These are phyloP conservation scores for Penicillium sp. DNA, from an alignment of 2,329 filamentous ascomycete genomes.

Conservation along the genomic window DNA sequence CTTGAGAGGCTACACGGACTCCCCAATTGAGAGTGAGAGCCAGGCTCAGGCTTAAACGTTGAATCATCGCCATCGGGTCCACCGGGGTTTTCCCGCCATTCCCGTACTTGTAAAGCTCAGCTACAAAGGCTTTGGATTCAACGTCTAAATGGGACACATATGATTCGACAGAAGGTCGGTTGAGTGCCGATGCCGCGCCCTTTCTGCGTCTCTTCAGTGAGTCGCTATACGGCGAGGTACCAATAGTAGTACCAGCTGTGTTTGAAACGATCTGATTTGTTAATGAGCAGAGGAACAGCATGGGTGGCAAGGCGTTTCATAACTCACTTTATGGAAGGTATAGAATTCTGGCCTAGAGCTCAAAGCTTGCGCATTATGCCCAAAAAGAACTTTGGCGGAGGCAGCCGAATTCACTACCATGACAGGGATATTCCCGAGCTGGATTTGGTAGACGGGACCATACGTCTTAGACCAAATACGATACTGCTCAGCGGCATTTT, in stretches of 20 bases:
- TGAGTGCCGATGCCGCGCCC: slow-evolving; percentile 68
- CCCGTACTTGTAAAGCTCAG: slow-evolving; percentile 64
- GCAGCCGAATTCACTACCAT: slow-evolving; percentile 62
- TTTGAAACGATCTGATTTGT: slow-evolving; percentile 61
- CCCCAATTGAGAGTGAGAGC: slow-evolving; percentile 71
- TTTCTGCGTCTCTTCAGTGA: slow-evolving; percentile 68
- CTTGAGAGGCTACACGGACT: slow-evolving; percentile 61
- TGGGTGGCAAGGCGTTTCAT: background rate
- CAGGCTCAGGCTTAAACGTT: slow-evolving; percentile 66
- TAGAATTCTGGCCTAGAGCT: slow-evolving; percentile 63
- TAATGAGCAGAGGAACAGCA: slow-evolving; percentile 4
- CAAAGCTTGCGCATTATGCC: slow-evolving; percentile 58
- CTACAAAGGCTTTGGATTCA: slow-evolving; percentile 67
- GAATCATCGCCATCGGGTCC: slow-evolving; percentile 71
- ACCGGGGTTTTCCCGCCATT: slow-evolving; percentile 59
- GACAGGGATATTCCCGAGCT: slow-evolving; percentile 62
- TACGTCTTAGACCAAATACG: slow-evolving; percentile 58
- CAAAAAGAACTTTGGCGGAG: slow-evolving; percentile 57
- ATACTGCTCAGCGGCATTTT: slow-evolving; percentile 63
- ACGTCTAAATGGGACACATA: slow-evolving; percentile 67
- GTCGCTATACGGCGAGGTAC: slow-evolving; percentile 70
- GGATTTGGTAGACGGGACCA: slow-evolving; percentile 61
- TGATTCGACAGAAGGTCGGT: slow-evolving; percentile 66
- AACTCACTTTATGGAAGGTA: slow-evolving; percentile 61
- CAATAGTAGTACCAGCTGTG: slow-evolving; percentile 70